A percentile compares a stretch with the other conserved stretches of the same genome.
phyloP scores from a whole-genome alignment of 305 asterid genomes.

The Solanum hybrid region DNA sequence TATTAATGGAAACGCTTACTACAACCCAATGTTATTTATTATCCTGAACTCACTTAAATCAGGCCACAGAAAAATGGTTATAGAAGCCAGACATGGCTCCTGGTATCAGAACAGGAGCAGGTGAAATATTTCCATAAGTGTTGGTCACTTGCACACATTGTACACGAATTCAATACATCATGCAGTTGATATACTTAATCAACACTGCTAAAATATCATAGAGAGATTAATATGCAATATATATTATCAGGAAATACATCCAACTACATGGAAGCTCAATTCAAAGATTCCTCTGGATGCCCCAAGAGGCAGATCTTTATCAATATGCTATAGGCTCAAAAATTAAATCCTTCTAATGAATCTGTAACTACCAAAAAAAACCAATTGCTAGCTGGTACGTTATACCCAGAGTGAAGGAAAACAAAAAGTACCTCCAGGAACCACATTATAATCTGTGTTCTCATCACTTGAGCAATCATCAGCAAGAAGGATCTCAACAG shows the following conservation, averaged over 20 bases:
- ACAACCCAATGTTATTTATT: background rate
- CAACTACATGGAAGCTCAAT: background rate
- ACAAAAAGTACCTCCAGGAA: slow-evolving; percentile 60
- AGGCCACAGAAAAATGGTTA: background rate
- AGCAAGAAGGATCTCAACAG: slow-evolving; percentile 51
- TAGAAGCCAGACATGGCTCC: slow-evolving; percentile 5
- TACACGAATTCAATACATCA: background rate
- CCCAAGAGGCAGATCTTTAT: background rate
- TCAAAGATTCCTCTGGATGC: background rate
- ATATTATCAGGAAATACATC: background rate
- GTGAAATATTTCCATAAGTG: background rate
- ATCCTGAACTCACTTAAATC: background rate
- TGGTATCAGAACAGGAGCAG: background rate
- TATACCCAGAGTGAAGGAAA: background rate
- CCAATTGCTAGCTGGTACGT: background rate
- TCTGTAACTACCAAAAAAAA: background rate
- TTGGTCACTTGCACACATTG: background rate
- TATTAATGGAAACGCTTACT: background rate
- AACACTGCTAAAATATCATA: background rate
- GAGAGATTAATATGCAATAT: background rate
- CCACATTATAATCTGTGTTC: slow-evolving; percentile 54
- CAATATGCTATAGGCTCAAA: background rate
- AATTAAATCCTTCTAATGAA: background rate
- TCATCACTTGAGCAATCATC: slow-evolving; percentile 91
- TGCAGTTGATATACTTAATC: background rate